Conservation (phyloP, 2,329 filamentous ascomycete species). For the Davidsoniella eucalypti region DNA sequence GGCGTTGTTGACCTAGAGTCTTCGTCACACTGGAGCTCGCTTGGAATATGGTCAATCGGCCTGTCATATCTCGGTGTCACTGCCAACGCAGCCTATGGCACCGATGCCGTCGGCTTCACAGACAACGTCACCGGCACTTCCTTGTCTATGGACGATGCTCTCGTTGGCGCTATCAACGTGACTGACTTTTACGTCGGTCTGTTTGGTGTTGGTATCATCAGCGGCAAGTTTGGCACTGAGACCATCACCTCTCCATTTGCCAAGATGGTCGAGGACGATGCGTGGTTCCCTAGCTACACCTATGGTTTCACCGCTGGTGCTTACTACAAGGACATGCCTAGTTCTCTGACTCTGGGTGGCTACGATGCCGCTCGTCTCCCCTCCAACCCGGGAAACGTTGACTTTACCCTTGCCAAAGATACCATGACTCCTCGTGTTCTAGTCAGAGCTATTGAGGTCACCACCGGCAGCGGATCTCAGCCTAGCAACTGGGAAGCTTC, state of each 20-base stretch:
- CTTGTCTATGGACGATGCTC: conserved; percentile 27
- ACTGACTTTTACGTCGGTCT: conserved; percentile 38
- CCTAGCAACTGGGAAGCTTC: conserved; percentile 25
- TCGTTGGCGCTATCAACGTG: conserved; percentile 37
- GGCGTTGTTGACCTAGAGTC: conserved; percentile 35
- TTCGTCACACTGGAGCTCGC: conserved; percentile 40
- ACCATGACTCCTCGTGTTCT: conserved; percentile 41
- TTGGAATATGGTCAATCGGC: conserved; percentile 44
- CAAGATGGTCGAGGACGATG: conserved; percentile 40
- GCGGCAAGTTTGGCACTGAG: conserved; percentile 33
- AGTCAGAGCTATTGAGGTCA: conserved; percentile 38
- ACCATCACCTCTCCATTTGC: conserved; percentile 35
- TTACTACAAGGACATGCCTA: conserved; percentile 36
- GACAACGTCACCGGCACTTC: conserved; percentile 23
- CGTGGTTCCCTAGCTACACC: conserved; percentile 51
- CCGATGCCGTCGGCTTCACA: conserved; percentile 30
- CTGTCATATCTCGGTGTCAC: conserved; percentile 39
- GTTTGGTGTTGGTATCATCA: conserved; percentile 39
- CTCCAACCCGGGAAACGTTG: conserved; percentile 35
- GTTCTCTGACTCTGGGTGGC: conserved; percentile 49
- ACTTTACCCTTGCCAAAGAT: conserved; percentile 39
- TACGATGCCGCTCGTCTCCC: conserved; percentile 46
- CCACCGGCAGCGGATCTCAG: conserved; percentile 19
- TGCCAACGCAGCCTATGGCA: conserved; percentile 49
- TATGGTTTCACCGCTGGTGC: conserved; percentile 64